Evolutionary conservation across 1,139 yeast species (phyloP), one percentile per base, ranked within the genome.

Genomic region (Ogataea hybrid): DNA sequence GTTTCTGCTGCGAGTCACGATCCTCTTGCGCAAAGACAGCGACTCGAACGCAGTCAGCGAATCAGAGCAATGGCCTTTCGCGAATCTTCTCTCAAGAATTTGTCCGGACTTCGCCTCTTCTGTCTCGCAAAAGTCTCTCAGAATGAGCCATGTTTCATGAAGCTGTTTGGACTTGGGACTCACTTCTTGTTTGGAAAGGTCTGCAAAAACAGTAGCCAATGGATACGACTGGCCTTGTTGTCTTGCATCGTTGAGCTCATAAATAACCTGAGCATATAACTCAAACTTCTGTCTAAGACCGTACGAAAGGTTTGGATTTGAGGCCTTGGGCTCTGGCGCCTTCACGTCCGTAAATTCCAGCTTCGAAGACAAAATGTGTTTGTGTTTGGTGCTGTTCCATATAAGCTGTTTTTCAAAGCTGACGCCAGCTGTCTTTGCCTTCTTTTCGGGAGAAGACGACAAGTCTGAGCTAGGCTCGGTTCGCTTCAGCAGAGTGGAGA

Each of bases 231-330:
- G 66, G 31, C 70, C 64, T 5, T 68, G 62, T 51, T 83, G 75
- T 50, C 96, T 72, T 12, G 84, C 68, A 50, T 83, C 84, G 58
- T 88, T 89, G 52, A 88, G 71, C 35, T 75, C 75, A 52, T 81
- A 78, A 29, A 89, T 75, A 8, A 84, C 76, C 47, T 77, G 79
- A 0, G 96, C 95, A 59, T 83, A 79, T 42, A 72, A 73, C 56
- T 84, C 92, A 54, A 84, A 88, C 54, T 79, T 81, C 44, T 80
- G 83, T 60, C 62, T 54, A 52, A 58, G 30, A 23, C 62, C 57
- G 39, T 52, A 60, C 3, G 67, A 62, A 61, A 63, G 47, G 41
- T 52, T 57, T 12, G 64, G 62, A 40, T 55, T 59, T 6, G 54
- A 38, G 3, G 54, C 39, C n/a, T 52, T 50, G 12, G 48, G 28